Base-by-base conservation (phyloP, 1,284 basidiomycete genomes). In the Ustilago shanxiensis region DNA sequence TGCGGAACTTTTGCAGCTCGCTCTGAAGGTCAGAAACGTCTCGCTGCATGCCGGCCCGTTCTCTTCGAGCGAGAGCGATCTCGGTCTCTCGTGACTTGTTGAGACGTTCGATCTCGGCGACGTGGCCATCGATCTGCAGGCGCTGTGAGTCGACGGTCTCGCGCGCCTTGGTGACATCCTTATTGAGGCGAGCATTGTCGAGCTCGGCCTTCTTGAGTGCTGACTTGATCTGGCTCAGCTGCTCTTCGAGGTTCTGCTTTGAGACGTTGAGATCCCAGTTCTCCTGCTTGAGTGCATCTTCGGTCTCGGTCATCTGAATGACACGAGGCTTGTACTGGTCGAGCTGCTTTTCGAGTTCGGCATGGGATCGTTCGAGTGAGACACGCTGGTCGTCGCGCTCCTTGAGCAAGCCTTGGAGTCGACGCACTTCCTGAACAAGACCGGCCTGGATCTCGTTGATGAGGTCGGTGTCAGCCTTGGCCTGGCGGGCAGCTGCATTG, bases 221-320 rank as follows among this genome's bases (percentile, higher is more conserved):
- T 9, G 90, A 87, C 72, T 93, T 92, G 1, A 91, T 89, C 58
- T 93, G 91, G 44, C 89, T 85, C 44, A 93, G 89, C 78, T 93
- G 90, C 0, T 90, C 88, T 45, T 92, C 91, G 26, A 96, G 89
- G 74, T 98, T 95, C 86, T 99, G 95, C 31, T 95, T 89, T 24
- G 90, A 90, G 53, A 98, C 93, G 88, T 98, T 95, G 74, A 98
- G 91, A 85, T 98, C 95, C 96, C 96, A 98, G 86, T 97, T 98
- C 88, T 96, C 95, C 87, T 98, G 95, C 88, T 95, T 95, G 90
- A 92, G 95, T 69, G 94, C 93, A 58, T 89, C 79, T 47, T 80
- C 79, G 45, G 72, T 69, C 57, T 80, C 76, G 55, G 79, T 80
- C 70, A 82, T 72, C 62, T 74, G 72, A 50, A 82, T 62, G 58